Evolutionary conservation across 805 yeast species (phyloP), one percentile per base, ranked within the genome.

Genomic region (Wickerhamomyces bovis): DNA sequence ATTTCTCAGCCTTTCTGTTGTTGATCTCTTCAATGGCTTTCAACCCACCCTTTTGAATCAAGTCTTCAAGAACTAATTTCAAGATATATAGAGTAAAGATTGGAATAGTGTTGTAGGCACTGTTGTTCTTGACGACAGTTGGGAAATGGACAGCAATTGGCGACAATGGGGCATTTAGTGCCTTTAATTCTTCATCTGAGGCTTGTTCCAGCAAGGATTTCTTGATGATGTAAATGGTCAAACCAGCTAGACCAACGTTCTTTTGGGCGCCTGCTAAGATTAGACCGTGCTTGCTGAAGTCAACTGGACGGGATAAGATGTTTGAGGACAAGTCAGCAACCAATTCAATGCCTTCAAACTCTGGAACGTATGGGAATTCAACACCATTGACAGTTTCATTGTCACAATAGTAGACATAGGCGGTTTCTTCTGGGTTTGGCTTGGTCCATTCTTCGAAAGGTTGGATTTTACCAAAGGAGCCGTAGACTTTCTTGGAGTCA

Each of bases 201-300:
- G 89, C 80, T 53, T 80, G 80, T 23, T 81, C 85, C 23, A 94
- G 68, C 46, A 94, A 74, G 1, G 82, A 62, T 65, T 89, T 92
- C 68, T 87, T 89, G 67, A 90, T 83, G 58, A 94, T 92, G 66
- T 89, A 92, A 52, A 94, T 75, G 15, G 97, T 85, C 53, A 94
- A 78, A 35, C 99, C 99, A 10, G 99, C 97, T 61, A 94, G 72
- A 46, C 99, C 99, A 62, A 94, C 89, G 66, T 94, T 94, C 69
- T 94, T 94, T 70, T 94, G 99, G 23, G 98, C 99, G 52, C 99
- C 99, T 18, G 97, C 99, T 79, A 90, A 82, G 51, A 94, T 83
- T 23, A 89, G 71, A 44, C 97, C 98, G 62, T 79, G 92, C 66
- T 87, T 83, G 46, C 86, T 71, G 38, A 94, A 84, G 58, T 92